Percentiles rank a stretch among this genome's conserved stretches.
These are phyloP conservation scores for Globisporangium splendens DNA, from an alignment of 352 stramenopile genomes.

Conservation along the genomic window DNA sequence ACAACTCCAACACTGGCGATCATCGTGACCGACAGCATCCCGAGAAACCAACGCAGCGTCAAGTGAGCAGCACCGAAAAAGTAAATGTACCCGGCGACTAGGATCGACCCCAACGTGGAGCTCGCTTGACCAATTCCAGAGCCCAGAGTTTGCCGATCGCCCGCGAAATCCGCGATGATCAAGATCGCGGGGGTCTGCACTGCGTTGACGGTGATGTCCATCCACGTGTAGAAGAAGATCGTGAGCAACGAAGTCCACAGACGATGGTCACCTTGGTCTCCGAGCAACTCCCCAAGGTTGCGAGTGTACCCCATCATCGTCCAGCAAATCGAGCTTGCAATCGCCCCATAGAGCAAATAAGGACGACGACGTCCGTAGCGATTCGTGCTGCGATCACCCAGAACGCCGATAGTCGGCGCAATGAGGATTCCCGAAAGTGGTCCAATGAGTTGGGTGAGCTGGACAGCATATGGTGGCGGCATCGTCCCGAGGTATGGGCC, in stretches of 20 bases:
- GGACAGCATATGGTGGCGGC: slow-evolving; percentile 58
- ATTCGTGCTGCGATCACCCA: slow-evolving; percentile 54
- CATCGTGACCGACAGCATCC: slow-evolving; percentile 71
- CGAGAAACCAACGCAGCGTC: slow-evolving; percentile 62
- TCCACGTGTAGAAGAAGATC: slow-evolving; percentile 79
- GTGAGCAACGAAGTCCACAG: slow-evolving; percentile 56
- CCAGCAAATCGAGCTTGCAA: slow-evolving; percentile 65
- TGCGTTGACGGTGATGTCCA: slow-evolving; percentile 80
- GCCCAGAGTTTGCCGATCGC: slow-evolving; percentile 60
- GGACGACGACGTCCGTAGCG: slow-evolving; percentile 61
- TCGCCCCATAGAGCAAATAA: slow-evolving; percentile 56
- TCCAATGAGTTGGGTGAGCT: slow-evolving; percentile 72
- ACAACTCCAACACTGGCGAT: slow-evolving; percentile 44
- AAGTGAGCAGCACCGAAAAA: slow-evolving; percentile 63
- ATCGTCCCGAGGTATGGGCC: slow-evolving; percentile 70
- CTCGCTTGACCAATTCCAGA: slow-evolving; percentile 58
- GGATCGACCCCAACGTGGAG: slow-evolving; percentile 58
- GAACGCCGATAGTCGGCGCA: slow-evolving; percentile 56
- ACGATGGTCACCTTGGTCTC: slow-evolving; percentile 39
- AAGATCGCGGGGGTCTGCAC: slow-evolving; percentile 68
- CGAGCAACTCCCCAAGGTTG: slow-evolving; percentile 56
- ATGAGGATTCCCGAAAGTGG: slow-evolving; percentile 70
- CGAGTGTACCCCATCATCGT: slow-evolving; percentile 66
- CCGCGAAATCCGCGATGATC: slow-evolving; percentile 75
- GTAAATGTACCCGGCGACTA: slow-evolving; percentile 72